These are phyloP conservation scores for Physcomitrium patens DNA, from an alignment of 225 moss, liverwort and hornwort species.

Conservation along the genomic window DNA sequence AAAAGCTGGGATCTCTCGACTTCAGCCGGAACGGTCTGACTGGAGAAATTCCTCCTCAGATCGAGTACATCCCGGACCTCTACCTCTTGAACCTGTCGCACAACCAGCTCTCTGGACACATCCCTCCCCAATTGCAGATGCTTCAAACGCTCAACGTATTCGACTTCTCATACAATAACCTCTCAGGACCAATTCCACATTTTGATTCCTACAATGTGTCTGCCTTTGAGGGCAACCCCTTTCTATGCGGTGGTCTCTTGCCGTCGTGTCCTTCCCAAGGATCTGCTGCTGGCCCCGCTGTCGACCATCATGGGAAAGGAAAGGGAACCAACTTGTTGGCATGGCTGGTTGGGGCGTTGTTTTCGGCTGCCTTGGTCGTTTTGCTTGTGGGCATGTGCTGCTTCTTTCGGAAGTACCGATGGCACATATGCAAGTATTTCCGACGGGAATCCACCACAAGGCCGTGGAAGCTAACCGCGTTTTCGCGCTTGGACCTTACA, in stretches of 20 bases:
- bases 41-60: slow-evolving; percentile 64
- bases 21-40: slow-evolving; percentile 71
- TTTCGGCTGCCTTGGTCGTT: slow-evolving; percentile 73
- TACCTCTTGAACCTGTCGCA: slow-evolving; percentile 71
- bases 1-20: slow-evolving; percentile 61
- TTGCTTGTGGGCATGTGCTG: slow-evolving; percentile 78
- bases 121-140: slow-evolving; percentile 62
- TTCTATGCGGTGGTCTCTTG: slow-evolving; percentile 66
- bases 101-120: slow-evolving; percentile 67
- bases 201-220: slow-evolving; percentile 65
- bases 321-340: slow-evolving; percentile 56
- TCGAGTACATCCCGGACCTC: slow-evolving; percentile 63
- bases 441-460: slow-evolving; percentile 62
- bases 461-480: slow-evolving; percentile 92
- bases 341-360: slow-evolving; percentile 84
- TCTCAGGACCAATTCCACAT: slow-evolving; percentile 77
- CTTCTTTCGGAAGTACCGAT: slow-evolving; percentile 72
- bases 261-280: slow-evolving; percentile 29
- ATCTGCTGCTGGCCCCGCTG: neutral
- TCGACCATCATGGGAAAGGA: neutral
- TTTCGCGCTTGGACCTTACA: slow-evolving; percentile 83
- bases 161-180: slow-evolving; percentile 86
- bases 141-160: slow-evolving; percentile 78
- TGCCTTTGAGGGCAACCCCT: slow-evolving; percentile 69
- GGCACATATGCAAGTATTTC: slow-evolving; percentile 65